Conservation (phyloP, 129 eudicot genomes). For the Flaveria linearis region DNA sequence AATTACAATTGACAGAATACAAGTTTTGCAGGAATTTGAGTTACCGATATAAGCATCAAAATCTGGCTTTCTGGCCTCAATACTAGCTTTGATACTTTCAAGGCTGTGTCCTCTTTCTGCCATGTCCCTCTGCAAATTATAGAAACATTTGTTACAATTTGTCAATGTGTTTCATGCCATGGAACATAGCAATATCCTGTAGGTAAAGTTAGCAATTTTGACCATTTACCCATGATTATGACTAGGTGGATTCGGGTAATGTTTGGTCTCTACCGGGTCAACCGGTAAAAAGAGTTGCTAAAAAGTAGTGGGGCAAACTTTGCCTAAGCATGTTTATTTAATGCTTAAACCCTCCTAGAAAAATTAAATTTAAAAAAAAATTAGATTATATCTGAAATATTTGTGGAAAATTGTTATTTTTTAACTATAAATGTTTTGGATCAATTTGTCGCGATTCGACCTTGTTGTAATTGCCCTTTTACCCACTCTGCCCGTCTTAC, state of each 20-base stretch:
- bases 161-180: background rate
- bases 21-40: background rate
- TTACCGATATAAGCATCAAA: conserved; percentile 97
- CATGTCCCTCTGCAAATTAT: conserved; percentile 85
- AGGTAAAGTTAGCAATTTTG: background rate
- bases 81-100: conserved; percentile 97
- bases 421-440: background rate
- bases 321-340: background rate
- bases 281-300: background rate
- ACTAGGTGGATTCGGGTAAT: background rate
- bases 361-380: background rate
- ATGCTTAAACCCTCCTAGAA: background rate
- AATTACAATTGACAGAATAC: background rate
- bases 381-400: background rate
- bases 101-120: conserved; percentile 99
- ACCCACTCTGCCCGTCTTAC: too few relatives aligned
- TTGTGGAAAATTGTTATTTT: background rate
- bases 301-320: background rate
- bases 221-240: background rate
- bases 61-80: conserved; percentile 98
- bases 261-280: background rate
- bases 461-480: too few relatives aligned
- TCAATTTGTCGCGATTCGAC: background rate
- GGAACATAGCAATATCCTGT: background rate
- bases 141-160: background rate